A percentile compares a stretch with the other conserved stretches of the same genome.
Evolutionary conservation across 192 early-diverging fungal species (phyloP).

Genomic region (Phlyctochytrium arcticum): DNA sequence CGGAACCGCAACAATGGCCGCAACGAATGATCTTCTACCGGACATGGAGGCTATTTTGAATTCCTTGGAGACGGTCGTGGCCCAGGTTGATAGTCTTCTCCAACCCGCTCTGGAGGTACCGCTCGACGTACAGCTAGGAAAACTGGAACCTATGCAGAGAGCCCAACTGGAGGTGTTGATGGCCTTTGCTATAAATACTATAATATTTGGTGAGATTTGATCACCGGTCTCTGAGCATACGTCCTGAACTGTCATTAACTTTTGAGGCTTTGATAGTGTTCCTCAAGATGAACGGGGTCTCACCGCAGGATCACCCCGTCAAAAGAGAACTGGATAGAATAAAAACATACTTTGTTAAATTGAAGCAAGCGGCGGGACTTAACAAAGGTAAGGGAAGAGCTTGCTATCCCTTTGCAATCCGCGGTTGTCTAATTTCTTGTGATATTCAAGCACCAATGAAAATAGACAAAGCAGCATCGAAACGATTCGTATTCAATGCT

Average conservation of each 20-base stretch:
- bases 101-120: constrained; percentile 8
- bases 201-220: constrained; percentile 19
- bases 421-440: too few relatives aligned
- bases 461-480: constrained; percentile 14
- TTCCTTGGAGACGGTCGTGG: not conserved
- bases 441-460: not conserved
- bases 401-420: too few relatives aligned
- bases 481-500: constrained; percentile 7
- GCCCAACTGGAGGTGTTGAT: constrained; percentile 19
- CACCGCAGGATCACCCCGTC: constrained; percentile 16
- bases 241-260: not conserved
- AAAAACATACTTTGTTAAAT: constrained; percentile 19
- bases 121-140: constrained; percentile 12
- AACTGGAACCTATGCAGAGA: constrained; percentile 3
- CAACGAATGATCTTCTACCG: not conserved
- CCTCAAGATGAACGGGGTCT: constrained; percentile 13
- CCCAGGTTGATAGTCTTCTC: not conserved
- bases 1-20: not conserved
- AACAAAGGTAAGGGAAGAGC: constrained; percentile 22
- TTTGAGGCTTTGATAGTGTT: constrained; percentile 21
- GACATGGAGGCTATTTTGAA: not conserved
- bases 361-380: constrained; percentile 6
- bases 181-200: constrained; percentile 18
- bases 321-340: constrained; percentile 15
- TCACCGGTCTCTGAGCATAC: too few relatives aligned